Evolutionary conservation across 2,329 filamentous ascomycete species (phyloP).

Genomic region (Stemphylium beticola): DNA sequence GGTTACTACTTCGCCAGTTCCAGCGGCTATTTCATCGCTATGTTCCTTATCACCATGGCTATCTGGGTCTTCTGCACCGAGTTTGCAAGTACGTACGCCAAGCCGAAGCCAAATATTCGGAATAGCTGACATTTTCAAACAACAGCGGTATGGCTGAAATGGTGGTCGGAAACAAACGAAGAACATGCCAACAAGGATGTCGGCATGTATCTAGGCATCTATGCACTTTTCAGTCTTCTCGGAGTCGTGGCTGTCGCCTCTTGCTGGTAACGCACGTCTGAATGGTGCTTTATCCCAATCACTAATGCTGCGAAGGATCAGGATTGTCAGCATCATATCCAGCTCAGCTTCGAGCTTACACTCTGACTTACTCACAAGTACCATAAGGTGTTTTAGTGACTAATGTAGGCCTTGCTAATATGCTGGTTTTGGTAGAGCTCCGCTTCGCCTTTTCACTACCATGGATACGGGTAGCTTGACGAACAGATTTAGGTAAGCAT

Average conservation of each 20-base stretch:
- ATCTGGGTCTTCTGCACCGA: background rate
- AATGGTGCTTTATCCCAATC: background rate
- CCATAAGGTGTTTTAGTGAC: background rate
- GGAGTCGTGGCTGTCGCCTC: conserved; percentile 1
- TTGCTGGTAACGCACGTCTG: background rate
- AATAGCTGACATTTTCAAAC: background rate
- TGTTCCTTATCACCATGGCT: background rate
- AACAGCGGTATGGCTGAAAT: conserved; percentile 2
- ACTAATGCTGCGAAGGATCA: background rate
- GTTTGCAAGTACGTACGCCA: background rate
- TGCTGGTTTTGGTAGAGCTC: background rate
- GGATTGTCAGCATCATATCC: background rate
- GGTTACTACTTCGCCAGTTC: conserved; percentile 1
- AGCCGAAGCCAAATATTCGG: background rate
- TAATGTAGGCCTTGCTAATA: background rate
- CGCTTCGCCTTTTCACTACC: background rate
- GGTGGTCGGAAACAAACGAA: conserved; percentile 1
- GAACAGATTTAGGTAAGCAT: background rate
- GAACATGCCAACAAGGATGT: background rate
- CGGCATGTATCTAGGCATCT: background rate
- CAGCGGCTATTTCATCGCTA: background rate
- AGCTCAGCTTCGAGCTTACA: background rate
- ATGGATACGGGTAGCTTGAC: background rate
- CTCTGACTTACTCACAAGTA: background rate
- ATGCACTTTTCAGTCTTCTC: background rate